Base-by-base conservation (phyloP, 495 filamentous ascomycete species). In the Trichocladium uniseriatum region DNA sequence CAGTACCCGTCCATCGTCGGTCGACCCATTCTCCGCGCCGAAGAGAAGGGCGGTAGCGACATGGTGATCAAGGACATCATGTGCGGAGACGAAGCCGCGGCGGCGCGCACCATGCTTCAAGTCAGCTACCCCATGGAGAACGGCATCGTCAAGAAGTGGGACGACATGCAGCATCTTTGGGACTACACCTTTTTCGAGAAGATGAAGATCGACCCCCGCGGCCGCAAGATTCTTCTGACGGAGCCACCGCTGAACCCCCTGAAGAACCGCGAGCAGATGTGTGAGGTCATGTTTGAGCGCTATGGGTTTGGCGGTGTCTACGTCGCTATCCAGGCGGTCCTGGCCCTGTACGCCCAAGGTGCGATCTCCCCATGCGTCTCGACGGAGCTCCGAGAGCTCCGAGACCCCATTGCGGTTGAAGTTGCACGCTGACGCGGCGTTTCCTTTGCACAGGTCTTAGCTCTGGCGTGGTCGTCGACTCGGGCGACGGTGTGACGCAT, bases 91-190 rank as follows among this genome's bases (percentile, higher is more conserved):
- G 92, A 99, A 72, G 92, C 92, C 22, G 89, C 92, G 10, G 89
- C 87, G 22, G 92, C 91, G 53, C 80, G 92, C 55, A 91, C 87
- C 48, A 94, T 95, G 88, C 79, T 99, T 44, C 94, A 99, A 63
- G 92, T 99, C 59, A 90, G 81, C 64, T 97, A 97, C 68, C 92
- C 92, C 59, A 99, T 99, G 92, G 94, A 97, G 65, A 97, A 97
- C 69, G 92, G 92, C 60, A 95, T 99, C 55, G 86, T 99, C 46
- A 97, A 97, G 79, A 87, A 84, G 58, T 99, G 94, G 94, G 92
- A 97, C 59, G 94, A 99, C 69, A 96, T 97, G 91, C 84, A 94
- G 71, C 92, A 97, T 62, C 79, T 99, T 42, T 99, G 94, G 94
- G 90, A 99, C 72, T 97, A 90, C 69, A 97, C 92, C 36, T 97